phyloP scores from a whole-genome alignment of 2,329 filamentous ascomycete species.

The Diaporthe eres region DNA sequence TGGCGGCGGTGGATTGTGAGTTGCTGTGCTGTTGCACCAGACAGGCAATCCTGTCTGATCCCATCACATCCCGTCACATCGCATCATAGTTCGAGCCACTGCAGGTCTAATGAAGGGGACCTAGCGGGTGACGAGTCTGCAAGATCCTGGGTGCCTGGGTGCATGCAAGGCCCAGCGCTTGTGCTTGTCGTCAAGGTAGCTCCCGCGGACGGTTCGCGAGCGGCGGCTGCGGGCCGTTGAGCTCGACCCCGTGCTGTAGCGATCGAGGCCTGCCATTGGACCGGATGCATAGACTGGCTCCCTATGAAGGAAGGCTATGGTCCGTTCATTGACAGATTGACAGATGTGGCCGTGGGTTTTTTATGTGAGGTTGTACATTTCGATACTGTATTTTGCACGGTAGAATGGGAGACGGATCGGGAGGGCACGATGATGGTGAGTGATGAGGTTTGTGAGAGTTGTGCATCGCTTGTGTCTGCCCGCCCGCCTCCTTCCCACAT shows the following conservation, averaged over 20 bases:
- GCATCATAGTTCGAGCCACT: conserved; percentile 26
- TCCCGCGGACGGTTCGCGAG: conserved; percentile 17
- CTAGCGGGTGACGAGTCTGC: conserved; percentile 18
- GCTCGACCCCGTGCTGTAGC: background rate
- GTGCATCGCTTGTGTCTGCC: background rate
- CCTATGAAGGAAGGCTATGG: background rate
- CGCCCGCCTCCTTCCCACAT: background rate
- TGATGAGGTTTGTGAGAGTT: background rate
- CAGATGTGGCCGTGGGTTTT: background rate
- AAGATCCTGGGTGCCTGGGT: conserved; percentile 7
- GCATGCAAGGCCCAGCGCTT: conserved; percentile 16
- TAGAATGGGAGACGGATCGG: background rate
- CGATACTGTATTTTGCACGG: background rate
- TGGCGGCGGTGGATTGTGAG: background rate
- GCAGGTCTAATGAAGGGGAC: conserved; percentile 29
- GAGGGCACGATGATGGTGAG: no score
- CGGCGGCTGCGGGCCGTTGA: conserved; percentile 22
- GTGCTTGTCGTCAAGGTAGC: conserved; percentile 25
- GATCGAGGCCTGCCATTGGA: conserved; percentile 1
- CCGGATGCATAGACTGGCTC: background rate
- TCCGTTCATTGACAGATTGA: background rate
- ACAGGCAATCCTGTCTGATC: conserved; percentile 19
- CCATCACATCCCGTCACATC: conserved; percentile 25
- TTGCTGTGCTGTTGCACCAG: conserved; percentile 4
- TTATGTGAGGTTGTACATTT: background rate